Base-by-base conservation (phyloP, 768 basidiomycete species). In the Agrocybe praecox region DNA sequence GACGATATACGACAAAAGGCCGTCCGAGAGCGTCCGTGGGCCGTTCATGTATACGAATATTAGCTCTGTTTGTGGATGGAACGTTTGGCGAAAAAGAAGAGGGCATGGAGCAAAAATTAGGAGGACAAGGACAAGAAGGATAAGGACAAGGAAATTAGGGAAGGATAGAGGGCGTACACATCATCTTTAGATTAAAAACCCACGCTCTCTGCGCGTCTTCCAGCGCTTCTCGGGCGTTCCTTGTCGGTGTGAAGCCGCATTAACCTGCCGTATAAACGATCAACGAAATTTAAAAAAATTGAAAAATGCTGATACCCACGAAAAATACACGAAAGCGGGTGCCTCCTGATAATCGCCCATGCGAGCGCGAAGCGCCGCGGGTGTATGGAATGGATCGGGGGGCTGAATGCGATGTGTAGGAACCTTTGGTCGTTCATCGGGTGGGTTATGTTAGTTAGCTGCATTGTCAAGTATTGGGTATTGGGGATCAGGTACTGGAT, bases 271-370 rank as follows among this genome's bases (percentile, higher is more conserved):
- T 19, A 10, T 40, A 12, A 33, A 44, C 9, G 10, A n/a, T n/a
- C n/a, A n/a, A n/a, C n/a, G n/a, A n/a, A n/a, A n/a, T n/a, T n/a
- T n/a, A n/a, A 21, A n/a, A 14, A 21, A 2, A 49, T 17, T 17
- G 24, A 34, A 22, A 17, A n/a, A n/a, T n/a, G n/a, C n/a, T n/a
- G n/a, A n/a, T n/a, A n/a, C 53, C 15, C 21, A 55, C 53, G 22
- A 36, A 64, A 88, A 87, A 42, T 71, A 73, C 32, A 82, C 22
- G 89, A 77, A 19, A 89, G 68, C 0, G 86, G 84, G 62, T 89
- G 74, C 33, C 74, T 65, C 12, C 86, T 76, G 24, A 87, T 70
- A 33, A 85, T 74, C 10, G 85, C 81, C 88, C 88, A 89, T 6
- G 79, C 80, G 22, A 74, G 62, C 4, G 62, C 64, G 11, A 88